Evolutionary conservation across 164 flowering plant species (phyloP).

Genomic region (Annona cherimola): DNA sequence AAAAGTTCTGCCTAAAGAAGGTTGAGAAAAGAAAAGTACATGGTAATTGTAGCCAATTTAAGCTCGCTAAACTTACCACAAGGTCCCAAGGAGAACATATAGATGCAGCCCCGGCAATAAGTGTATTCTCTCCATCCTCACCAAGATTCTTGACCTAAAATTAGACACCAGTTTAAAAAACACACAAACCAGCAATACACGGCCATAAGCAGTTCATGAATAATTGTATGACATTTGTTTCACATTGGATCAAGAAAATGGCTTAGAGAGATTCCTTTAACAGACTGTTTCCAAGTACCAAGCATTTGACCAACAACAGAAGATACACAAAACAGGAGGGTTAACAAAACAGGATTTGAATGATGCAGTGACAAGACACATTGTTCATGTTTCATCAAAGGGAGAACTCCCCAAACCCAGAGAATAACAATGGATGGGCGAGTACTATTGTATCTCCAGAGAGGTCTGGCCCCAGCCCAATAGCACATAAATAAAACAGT

Average conservation of each 20-base stretch:
- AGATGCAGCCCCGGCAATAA: conserved; percentile 85
- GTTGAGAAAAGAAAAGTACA: too few relatives aligned
- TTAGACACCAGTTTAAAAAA: conserved; percentile 1
- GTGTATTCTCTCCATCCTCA: conserved; percentile 74
- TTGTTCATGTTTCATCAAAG: not conserved
- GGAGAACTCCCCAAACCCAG: not conserved
- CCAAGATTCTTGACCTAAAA: conserved; percentile 94
- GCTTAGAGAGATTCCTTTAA: not conserved
- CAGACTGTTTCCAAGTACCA: not conserved
- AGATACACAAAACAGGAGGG: not conserved
- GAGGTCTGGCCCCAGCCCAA: not conserved
- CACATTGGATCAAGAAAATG: not conserved
- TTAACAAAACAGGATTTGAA: not conserved
- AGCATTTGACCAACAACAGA: not conserved
- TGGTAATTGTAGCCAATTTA: not conserved
- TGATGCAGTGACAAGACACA: not conserved
- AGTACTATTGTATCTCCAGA: not conserved
- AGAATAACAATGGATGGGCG: not conserved
- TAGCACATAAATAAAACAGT: not conserved
- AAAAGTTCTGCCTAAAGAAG: too few relatives aligned
- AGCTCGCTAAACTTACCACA: conserved; percentile 53
- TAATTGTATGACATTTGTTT: not conserved
- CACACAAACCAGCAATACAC: not conserved
- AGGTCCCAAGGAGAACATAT: conserved; percentile 98
- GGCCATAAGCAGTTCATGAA: not conserved